Base-by-base conservation (phyloP, 2,329 filamentous ascomycete genomes). In the Microcera coccophila region DNA sequence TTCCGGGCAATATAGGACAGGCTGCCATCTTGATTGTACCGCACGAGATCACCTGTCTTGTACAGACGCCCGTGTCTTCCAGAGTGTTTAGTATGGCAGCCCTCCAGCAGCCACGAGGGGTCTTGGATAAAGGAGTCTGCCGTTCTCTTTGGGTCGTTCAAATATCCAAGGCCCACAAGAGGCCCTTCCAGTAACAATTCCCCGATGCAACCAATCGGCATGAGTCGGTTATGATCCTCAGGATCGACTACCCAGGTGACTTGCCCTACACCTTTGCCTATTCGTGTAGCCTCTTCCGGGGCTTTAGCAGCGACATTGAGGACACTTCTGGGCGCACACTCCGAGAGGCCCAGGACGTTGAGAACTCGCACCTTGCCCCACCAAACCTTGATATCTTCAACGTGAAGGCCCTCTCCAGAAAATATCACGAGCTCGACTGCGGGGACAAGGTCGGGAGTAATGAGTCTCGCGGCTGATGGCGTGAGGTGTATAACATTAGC, bases 161-260 rank as follows among this genome's bases (percentile, higher is more conserved):
- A 56, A 44, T 78, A 78, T 29, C 72, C 72, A 28, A 68, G 60
- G 21, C 69, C 71, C n/a, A 78, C 67, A 4, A 68, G 65, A 2
- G 73, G 73, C 2, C 69, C 67, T 41, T 64, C 65, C 33, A 70
- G 45, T 14, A 61, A 47, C 26, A 66, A 48, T 18, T 41, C 39
- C n/a, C 39, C 39, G 22, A 35, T 45, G 14, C 19, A 22, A 19
- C 41, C 41, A 38, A 38, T 24, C 17, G 41, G 41, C 24, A 28
- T 34, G 15, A 42, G 35, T n/a, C 22, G 21, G 19, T 21, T 26
- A 15, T n/a, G 17, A 24, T 42, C 26, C 33, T 38, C 41, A 17
- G 36, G 35, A 21, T 42, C 29, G 21, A 38, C 41, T 10, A 42
- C 35, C 41, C 41, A 42, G 17, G 36, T 28, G 19, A 22, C 36